Evolutionary conservation across 331 rosid genomes (phyloP).

Genomic region (Cydonia oblonga): DNA sequence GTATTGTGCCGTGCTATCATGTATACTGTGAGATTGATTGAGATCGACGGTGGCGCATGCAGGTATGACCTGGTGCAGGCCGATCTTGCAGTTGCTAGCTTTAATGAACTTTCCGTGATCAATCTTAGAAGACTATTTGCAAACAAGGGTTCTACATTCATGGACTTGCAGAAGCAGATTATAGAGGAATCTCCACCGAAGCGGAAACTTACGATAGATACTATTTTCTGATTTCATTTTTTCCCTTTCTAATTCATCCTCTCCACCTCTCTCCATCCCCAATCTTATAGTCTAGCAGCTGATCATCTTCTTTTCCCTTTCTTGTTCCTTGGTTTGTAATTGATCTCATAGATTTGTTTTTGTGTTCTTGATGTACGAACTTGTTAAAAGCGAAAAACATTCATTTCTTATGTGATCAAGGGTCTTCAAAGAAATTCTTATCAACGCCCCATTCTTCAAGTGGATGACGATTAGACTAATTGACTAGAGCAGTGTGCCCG

Average conservation of each 20-base stretch:
- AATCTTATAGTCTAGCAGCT: constrained; percentile 32
- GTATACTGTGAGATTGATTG: background rate
- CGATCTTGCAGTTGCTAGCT: constrained; percentile 86
- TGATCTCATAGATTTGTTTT: background rate
- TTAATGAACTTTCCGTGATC: constrained; percentile 89
- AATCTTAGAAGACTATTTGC: constrained; percentile 91
- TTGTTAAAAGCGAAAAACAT: background rate
- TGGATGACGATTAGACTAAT: background rate
- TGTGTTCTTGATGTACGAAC: background rate
- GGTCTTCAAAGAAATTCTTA: background rate
- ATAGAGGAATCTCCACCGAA: constrained; percentile 67
- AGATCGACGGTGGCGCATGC: constrained; percentile 21
- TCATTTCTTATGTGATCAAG: too few species aligned
- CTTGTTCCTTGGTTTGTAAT: background rate
- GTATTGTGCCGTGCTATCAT: too few species aligned
- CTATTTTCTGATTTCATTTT: constrained; percentile 51
- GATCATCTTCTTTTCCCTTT: background rate
- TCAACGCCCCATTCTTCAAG: background rate
- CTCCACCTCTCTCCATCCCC: background rate
- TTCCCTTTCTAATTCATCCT: background rate
- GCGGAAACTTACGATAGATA: constrained; percentile 72
- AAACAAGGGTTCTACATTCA: constrained; percentile 76
- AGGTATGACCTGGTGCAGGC: constrained; percentile 88
- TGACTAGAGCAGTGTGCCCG: background rate
- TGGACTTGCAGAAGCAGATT: constrained; percentile 80